Evolutionary conservation across 306 rosid genomes (phyloP), one percentile per base, ranked within the genome.

Genomic region (Rosa chinensis): DNA sequence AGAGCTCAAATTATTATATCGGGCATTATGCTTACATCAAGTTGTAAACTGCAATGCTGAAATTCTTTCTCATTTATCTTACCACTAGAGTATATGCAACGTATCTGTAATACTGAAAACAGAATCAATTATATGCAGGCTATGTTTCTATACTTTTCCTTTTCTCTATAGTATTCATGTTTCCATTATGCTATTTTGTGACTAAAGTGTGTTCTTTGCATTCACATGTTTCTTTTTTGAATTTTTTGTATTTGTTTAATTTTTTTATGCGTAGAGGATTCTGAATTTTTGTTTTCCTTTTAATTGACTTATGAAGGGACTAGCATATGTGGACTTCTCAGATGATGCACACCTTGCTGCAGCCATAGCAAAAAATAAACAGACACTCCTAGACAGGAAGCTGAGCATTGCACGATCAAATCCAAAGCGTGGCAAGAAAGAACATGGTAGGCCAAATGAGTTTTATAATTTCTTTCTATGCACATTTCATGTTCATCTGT

Each of bases 311-410:
- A 53, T 84, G 87, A 72, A 94, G 98, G 98, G 99, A 59, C 92
- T 95, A 78, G 98, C 98, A 6, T 95, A 93, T 21, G 96, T 91
- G 85, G 99, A 93, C 85, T 95, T 95, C 83, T 78, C 81, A 58
- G 94, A 90, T 73, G 92, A 90, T 73, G 88, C 83, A 68, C 98
- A 90, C 82, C 96, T 95, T 56, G 83, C 84, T 53, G 90, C 92
- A 69, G 99, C 97, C n/a, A 58, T 95, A 72, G 95, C 87, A 61
- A 95, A 92, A 86, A 93, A 84, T 80, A 91, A 55, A 82, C 85
- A 87, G 73, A 73, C 12, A 67, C 84, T 93, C 76, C 90, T 85
- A 28, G 98, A 97, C 82, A 95, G 89, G 89, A 93, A 78, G 86
- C 45, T 95, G 64, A 90, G 96, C 84, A 91, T 95, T 88, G 91